Percentiles rank a stretch among this genome's conserved stretches.
Conservation (phyloP, 2,329 filamentous ascomycete species). For the Conoideocrella luteorostrata region DNA sequence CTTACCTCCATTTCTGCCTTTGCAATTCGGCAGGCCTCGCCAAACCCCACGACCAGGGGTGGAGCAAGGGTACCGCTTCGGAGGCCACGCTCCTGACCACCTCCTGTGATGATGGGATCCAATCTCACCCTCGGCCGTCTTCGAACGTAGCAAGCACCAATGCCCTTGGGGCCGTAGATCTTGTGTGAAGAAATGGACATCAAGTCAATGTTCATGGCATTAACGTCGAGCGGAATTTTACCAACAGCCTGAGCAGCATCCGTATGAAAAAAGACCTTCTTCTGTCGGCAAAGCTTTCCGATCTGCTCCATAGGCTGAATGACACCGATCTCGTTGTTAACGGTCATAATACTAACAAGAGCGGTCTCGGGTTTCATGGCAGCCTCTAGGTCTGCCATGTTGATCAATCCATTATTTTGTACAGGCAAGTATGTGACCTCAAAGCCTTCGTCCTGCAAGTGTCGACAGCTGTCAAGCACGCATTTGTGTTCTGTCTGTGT, state of each 20-base stretch:
- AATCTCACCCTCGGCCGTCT: conserved; percentile 87
- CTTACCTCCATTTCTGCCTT: conserved; percentile 86
- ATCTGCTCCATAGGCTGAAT: conserved; percentile 94
- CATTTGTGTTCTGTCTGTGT: conserved; percentile 99
- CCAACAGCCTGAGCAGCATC: conserved; percentile 97
- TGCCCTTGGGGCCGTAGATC: conserved; percentile 95
- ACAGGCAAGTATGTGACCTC: conserved; percentile 97
- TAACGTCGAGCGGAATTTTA: conserved; percentile 94
- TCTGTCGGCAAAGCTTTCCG: conserved; percentile 80
- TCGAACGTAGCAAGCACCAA: conserved; percentile 93
- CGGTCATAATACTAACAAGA: conserved; percentile 94
- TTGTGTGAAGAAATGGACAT: conserved; percentile 99
- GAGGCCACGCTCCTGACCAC: conserved; percentile 91
- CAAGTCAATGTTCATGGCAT: conserved; percentile 94
- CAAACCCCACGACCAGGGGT: conserved; percentile 83
- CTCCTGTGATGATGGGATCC: conserved; percentile 92
- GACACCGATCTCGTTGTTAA: conserved; percentile 99
- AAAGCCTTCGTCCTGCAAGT: conserved; percentile 94
- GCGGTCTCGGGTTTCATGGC: conserved; percentile 88
- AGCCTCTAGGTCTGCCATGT: conserved; percentile 75
- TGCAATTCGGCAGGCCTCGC: conserved; percentile 89
- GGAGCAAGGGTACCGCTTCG: conserved; percentile 92
- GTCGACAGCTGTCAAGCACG: conserved; percentile 91
- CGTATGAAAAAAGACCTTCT: conserved; percentile 97
- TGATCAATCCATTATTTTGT: conserved; percentile 75